Percentiles rank a stretch among this genome's conserved stretches.
These are phyloP conservation scores for Globisporangium mamillatum DNA, from an alignment of 352 stramenopile species.

Conservation along the genomic window DNA sequence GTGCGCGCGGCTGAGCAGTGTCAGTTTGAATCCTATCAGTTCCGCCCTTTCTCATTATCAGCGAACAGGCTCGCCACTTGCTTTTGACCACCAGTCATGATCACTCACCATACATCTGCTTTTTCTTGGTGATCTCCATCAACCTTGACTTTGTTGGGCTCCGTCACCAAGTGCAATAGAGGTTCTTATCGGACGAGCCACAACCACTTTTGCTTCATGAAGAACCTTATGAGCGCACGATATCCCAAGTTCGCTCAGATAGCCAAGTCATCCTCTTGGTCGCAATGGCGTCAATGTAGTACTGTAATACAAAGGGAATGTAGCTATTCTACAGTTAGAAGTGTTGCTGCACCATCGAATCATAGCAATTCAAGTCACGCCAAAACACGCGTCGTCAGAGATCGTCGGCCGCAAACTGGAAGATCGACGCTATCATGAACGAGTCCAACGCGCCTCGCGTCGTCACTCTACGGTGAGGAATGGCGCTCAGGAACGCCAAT, in stretches of 20 bases:
- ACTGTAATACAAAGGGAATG: neutral
- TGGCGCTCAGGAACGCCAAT: conserved; percentile 8
- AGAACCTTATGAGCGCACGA: too few species aligned
- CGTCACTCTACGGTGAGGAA: neutral
- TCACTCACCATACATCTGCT: too few species aligned
- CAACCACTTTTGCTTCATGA: too few species aligned
- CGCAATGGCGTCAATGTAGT: neutral
- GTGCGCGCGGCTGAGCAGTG: neutral
- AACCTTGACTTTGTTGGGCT: too few species aligned
- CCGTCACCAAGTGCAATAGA: too few species aligned
- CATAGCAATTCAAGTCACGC: neutral
- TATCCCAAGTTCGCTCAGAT: too few species aligned
- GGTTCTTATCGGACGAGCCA: too few species aligned
- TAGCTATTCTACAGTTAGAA: neutral
- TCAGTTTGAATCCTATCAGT: neutral
- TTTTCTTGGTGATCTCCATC: too few species aligned
- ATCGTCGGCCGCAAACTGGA: neutral
- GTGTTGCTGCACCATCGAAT: too few species aligned
- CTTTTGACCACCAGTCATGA: too few species aligned
- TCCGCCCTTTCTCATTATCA: neutral
- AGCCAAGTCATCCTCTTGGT: too few species aligned
- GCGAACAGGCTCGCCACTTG: neutral
- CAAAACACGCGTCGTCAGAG: neutral
- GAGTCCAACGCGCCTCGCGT: neutral
- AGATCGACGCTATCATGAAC: conserved; percentile 6